Evolutionary conservation across 1,284 basidiomycete genomes (phyloP), one percentile per base, ranked within the genome.

Genomic region (Ganoderma lucidum): DNA sequence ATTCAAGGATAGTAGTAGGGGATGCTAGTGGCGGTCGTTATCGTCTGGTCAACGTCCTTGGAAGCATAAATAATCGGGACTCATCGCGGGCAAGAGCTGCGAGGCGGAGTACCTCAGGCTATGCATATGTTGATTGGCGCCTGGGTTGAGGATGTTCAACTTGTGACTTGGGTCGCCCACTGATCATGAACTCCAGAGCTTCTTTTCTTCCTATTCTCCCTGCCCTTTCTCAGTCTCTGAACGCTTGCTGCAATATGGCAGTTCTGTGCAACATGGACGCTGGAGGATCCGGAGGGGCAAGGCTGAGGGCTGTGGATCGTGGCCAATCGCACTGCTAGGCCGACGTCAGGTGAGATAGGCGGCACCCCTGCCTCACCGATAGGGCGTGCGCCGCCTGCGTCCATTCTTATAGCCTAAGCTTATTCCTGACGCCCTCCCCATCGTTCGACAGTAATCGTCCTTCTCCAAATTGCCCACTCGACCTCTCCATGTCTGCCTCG

Each of bases 401-500:
- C 59, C 41, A 42, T 28, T 61, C 39, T 61, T 41, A 61, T 39
- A 61, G 37, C 59, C 44, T 61, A 61, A 61, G 37, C 59, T 61
- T 61, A 61, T 28, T 28, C 19, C n/a, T 30, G 8, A 41, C 39
- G 60, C 56, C 67, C 64, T 72, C 70, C 69, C 66, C 67, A 67
- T 35, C 60, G 65, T 60, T 41, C 63, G 63, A 48, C 64, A n/a
- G 35, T 37, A 41, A n/a, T 45, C 39, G 39, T 59, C 56, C 10
- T 19, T 35, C 58, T 41, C 59, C 37, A 59, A 8, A 39, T 59
- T n/a, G 35, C 66, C 32, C 42, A 42, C 55, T 68, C 41, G 12
- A 45, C 62, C 48, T 63, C 5, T 2, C 74, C 73, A 88, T 88
- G 87, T 77, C 63, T 19, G 42, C 86, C 17, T 77, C 81, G 58